Evolutionary conservation across 495 filamentous ascomycete genomes (phyloP).

Genomic region (Tuber calosporum): DNA sequence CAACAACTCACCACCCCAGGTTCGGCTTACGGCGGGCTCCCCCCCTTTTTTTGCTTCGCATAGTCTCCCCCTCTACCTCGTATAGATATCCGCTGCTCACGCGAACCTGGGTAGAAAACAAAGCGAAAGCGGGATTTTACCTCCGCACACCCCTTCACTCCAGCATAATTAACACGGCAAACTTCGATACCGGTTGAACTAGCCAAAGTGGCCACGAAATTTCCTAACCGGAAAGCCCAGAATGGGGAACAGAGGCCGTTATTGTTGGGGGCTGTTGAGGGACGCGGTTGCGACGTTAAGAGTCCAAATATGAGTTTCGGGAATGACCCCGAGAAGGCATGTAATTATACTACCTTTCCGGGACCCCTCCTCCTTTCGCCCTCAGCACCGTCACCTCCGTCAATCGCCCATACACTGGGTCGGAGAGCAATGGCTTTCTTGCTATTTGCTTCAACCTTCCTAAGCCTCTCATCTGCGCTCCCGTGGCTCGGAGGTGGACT

Average conservation of each 20-base stretch:
- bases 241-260: not conserved
- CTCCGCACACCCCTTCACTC: not conserved
- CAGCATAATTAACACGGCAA: not conserved
- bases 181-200: not conserved
- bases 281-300: not conserved
- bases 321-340: conserved; percentile 20
- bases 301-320: not conserved
- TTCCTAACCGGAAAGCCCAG: not conserved
- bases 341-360: conserved; percentile 31
- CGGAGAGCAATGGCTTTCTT: not conserved
- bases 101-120: not conserved
- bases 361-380: conserved; percentile 1
- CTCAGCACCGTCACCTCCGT: not conserved
- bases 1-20: not conserved
- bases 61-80: not conserved
- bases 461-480: conserved; percentile 14
- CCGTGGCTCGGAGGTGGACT: conserved; percentile 12
- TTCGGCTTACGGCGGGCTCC: not conserved
- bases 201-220: conserved; percentile 2
- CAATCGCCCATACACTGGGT: conserved; percentile 9
- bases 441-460: not conserved
- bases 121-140: not conserved
- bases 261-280: not conserved
- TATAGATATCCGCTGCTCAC: not conserved
- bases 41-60: not conserved